Evolutionary conservation across 768 basidiomycete species (phyloP), one percentile per base, ranked within the genome.

Genomic region (Leucocoprinus leucothites): DNA sequence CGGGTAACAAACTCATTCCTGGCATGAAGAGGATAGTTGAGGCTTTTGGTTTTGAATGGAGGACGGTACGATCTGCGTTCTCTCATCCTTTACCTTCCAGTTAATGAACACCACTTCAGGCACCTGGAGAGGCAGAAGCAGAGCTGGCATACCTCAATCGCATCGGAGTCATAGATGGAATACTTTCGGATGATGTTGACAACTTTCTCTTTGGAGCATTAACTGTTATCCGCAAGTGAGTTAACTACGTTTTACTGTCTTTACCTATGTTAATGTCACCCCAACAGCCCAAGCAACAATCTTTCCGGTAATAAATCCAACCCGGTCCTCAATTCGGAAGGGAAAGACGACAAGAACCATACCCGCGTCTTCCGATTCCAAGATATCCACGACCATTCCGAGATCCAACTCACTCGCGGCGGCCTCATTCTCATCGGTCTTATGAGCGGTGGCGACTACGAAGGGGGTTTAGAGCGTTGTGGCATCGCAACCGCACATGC

Each of bases 41-140:
- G 43, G 85, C 87, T 0, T 90, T 89, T 69, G 89, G 89, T 1
- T 90, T 89, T 60, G 87, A 89, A 63, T 89, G 86, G 84, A 74
- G 82, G 60, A 82, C 78, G 67, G 85, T 83, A 63, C 41, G 81
- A 14, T 25, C 28, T 50, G 9, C 3, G 34, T 34, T 25, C 18
- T 3, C 24, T 43, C 38, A n/a, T 3, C 9, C 22, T 52, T 31
- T 18, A 22, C 34, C 16, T 67, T 9, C 21, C 19, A 70, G 61
- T 64, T 11, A 38, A 13, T n/a, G 57, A 64, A 67, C n/a, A 59
- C 64, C 60, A 62, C 22, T 56, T 60, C 48, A 86, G 86, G 94
- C 93, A 14, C 94, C 94, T 5, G 94, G 92, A 16, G 95, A 97
- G 69, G 95, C 95, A 0, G 95, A 98, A 68, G 94, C 94, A 0